Percentiles rank a stretch among this genome's conserved stretches.
Evolutionary conservation across 805 yeast species (phyloP).

Genomic region (Yarrowia porcina): DNA sequence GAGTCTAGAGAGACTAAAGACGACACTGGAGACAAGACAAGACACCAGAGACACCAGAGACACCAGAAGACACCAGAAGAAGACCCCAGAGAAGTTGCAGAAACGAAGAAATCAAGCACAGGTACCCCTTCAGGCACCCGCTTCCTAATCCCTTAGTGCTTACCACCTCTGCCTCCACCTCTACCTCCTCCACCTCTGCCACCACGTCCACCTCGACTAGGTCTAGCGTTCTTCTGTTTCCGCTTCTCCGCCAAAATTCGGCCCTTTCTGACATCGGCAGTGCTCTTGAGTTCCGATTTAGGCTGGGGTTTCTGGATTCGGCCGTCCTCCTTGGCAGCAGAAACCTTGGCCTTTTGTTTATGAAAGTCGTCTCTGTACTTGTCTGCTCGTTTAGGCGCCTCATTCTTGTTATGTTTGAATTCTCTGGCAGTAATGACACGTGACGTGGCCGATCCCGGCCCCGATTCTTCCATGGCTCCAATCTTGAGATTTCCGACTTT

Average conservation of each 20-base stretch:
- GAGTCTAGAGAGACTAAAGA: too few relatives aligned
- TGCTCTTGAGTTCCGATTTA: constrained; percentile 54
- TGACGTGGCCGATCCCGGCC: constrained; percentile 36
- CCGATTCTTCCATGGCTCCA: constrained; percentile 51
- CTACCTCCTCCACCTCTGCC: neutral
- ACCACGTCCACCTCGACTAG: constrained; percentile 36
- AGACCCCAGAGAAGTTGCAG: too few relatives aligned
- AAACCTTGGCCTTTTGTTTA: constrained; percentile 76
- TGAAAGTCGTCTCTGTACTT: constrained; percentile 82
- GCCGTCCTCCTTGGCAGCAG: constrained; percentile 75
- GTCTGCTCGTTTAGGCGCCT: constrained; percentile 90
- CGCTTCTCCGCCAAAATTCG: constrained; percentile 68
- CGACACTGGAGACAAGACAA: too few relatives aligned
- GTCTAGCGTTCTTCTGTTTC: constrained; percentile 83
- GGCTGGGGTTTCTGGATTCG: constrained; percentile 15
- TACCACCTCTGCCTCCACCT: neutral
- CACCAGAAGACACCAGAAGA: too few relatives aligned
- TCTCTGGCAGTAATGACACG: constrained; percentile 32
- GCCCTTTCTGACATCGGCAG: constrained; percentile 74
- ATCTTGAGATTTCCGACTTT: constrained; percentile 47
- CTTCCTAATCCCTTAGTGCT: neutral
- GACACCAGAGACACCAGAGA: too few relatives aligned
- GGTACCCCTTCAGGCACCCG: too few relatives aligned
- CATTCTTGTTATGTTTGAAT: constrained; percentile 70
- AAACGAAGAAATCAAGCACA: too few relatives aligned